Base-by-base conservation (phyloP, 768 basidiomycete species). In the Boletus tylopilopsis region DNA sequence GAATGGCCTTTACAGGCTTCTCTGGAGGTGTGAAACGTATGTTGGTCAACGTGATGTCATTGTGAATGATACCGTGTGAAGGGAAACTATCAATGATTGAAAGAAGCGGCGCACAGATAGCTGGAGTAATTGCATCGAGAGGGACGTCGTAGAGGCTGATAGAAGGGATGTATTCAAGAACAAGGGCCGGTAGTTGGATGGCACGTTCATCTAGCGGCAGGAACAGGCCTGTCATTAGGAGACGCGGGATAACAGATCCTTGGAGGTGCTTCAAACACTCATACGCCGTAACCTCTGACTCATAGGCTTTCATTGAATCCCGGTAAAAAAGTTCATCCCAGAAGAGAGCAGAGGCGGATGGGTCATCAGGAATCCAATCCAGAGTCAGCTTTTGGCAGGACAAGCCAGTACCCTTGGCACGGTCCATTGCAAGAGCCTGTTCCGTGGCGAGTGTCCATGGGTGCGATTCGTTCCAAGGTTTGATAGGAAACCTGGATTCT, bases 111-210 rank as follows among this genome's bases (percentile, higher is more conserved):
- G 25, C 6, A 21, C 37, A 6, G 33, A 54, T 16, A 37, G n/a
- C 36, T 1, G 33, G n/a, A n/a, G 42, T 51, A 6, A 45, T 18
- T 1, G 11, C 49, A 8, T 15, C 2, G 19, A 6, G 4, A 9
- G 43, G 16, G 22, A 54, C 39, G 12, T 45, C 50, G 5, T 3
- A 0, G 15, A 52, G 42, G 23, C 5, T 37, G 5, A 53, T 34
- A 15, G 38, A 54, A 19, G 49, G 49, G 12, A 45, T 32, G 35
- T 42, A 52, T 22, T 54, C 50, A 11, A 54, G 43, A 30, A 54
- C 39, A 8, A 54, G 10, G 12, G 39, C 29, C 1, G 43, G 39
- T 5, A 13, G 23, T 37, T 27, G 44, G 16, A 54, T 45, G 13
- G 33, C 34, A 5, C 49, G 53, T 22, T 36, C 19, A 25, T 51